A percentile compares a stretch with the other conserved stretches of the same genome.
Conservation (phyloP, 768 basidiomycete species). For the Russula foetens region DNA sequence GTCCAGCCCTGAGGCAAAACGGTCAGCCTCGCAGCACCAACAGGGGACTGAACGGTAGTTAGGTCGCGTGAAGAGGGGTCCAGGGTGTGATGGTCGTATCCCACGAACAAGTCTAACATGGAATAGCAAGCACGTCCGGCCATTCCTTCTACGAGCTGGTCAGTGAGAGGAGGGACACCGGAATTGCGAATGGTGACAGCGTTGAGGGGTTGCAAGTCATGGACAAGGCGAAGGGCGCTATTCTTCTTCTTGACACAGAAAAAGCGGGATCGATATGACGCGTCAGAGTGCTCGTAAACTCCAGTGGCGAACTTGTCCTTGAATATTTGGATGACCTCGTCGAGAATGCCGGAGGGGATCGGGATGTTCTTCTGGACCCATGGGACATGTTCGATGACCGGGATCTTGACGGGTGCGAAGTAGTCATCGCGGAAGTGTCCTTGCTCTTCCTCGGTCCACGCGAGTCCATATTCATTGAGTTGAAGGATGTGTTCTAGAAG, state of each 20-base stretch:
- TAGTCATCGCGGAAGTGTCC: no score
- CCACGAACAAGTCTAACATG: no score
- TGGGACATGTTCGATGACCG: no score
- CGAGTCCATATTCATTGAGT: no score
- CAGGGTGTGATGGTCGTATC: constrained; percentile 26
- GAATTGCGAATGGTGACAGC: constrained; percentile 2
- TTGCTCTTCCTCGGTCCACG: no score
- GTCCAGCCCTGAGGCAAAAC: constrained; percentile 36
- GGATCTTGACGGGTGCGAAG: no score
- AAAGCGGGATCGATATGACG: constrained; percentile 33
- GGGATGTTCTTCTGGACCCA: no score
- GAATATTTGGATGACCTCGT: background rate
- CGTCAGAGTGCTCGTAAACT: constrained; percentile 34
- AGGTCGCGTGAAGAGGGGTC: constrained; percentile 23
- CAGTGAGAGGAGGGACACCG: constrained; percentile 6
- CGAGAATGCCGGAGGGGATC: background rate
- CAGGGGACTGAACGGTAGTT: no score
- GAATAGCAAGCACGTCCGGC: constrained; percentile 20
- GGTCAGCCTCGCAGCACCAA: constrained; percentile 22
- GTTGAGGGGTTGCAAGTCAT: constrained; percentile 25
- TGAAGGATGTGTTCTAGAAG: no score
- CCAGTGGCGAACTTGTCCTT: background rate
- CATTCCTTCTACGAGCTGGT: constrained; percentile 18
- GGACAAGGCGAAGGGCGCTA: constrained; percentile 17
- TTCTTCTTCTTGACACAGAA: constrained; percentile 28